Percentiles rank a stretch among this genome's conserved stretches.
Conservation (phyloP, 2,329 filamentous ascomycete genomes). For the Pestalotiopsis fici region DNA sequence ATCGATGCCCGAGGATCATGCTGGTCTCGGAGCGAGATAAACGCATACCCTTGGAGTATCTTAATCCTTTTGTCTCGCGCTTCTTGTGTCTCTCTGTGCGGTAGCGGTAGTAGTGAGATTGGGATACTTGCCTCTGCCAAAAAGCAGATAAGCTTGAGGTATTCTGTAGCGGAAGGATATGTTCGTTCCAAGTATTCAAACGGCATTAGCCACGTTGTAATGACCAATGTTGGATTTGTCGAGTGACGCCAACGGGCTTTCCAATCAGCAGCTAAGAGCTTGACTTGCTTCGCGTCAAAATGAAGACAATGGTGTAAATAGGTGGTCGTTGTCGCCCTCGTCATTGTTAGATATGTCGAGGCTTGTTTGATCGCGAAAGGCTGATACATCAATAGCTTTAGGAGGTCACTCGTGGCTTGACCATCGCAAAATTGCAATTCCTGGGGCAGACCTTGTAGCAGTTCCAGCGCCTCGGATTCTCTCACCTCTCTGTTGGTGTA, state of each 20-base stretch:
- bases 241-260: slow-evolving; percentile 27
- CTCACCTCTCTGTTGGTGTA: slow-evolving; percentile 10
- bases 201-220: slow-evolving; percentile 34
- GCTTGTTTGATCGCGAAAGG: background rate
- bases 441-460: slow-evolving; percentile 1
- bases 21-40: too few relatives aligned
- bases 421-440: slow-evolving; percentile 4
- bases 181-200: slow-evolving; percentile 29
- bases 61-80: too few relatives aligned
- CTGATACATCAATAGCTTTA: slow-evolving; percentile 25
- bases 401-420: slow-evolving; percentile 17
- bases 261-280: slow-evolving; percentile 30
- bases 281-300: slow-evolving; percentile 18
- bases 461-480: background rate
- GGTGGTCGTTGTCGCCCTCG: slow-evolving; percentile 14
- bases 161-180: slow-evolving; percentile 24
- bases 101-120: too few relatives aligned
- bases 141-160: slow-evolving; percentile 26
- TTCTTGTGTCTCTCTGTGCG: too few relatives aligned
- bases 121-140: slow-evolving; percentile 19
- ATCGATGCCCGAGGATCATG: too few relatives aligned
- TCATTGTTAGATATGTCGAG: slow-evolving; percentile 27
- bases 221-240: slow-evolving; percentile 24
- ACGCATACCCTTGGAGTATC: too few relatives aligned
- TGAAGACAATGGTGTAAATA: slow-evolving; percentile 27